A percentile compares a stretch with the other conserved stretches of the same genome.
Evolutionary conservation across 257 asterid species (phyloP).

Genomic region (Nicotiana obtusifolia): DNA sequence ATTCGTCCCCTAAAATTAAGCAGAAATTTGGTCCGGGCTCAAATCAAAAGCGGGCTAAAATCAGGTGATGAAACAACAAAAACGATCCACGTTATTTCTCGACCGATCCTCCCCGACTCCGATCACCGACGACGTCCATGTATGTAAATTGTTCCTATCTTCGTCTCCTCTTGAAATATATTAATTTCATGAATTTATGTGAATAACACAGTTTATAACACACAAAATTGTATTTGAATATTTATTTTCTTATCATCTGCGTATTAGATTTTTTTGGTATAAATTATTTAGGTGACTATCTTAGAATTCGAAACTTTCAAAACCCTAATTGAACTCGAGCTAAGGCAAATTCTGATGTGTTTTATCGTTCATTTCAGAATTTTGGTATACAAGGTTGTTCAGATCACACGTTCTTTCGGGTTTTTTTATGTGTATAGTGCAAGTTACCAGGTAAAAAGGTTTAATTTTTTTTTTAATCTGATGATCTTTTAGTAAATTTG

Average conservation of each 20-base stretch:
- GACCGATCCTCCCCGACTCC: conserved; percentile 39
- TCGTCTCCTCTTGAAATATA: neutral
- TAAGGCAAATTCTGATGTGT: conserved; percentile 23
- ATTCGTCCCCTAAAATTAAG: neutral
- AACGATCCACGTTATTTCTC: conserved; percentile 35
- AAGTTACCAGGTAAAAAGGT: conserved; percentile 22
- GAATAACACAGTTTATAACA: neutral
- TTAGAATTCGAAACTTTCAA: conserved; percentile 18
- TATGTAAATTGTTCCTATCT: conserved; percentile 15
- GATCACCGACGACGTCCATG: conserved; percentile 35
- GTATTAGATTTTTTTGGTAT: conserved; percentile 1
- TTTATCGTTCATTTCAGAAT: conserved; percentile 39
- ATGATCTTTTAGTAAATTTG: neutral
- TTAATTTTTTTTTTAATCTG: conserved; percentile 1
- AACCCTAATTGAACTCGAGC: conserved; percentile 68
- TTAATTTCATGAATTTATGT: conserved; percentile 1
- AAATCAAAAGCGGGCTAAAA: conserved; percentile 4
- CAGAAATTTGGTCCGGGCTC: neutral
- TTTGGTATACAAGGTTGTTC: conserved; percentile 32
- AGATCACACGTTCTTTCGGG: conserved; percentile 47
- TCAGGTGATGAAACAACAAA: neutral
- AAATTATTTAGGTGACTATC: conserved; percentile 1
- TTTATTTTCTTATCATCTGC: conserved; percentile 10
- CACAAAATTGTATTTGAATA: conserved; percentile 7
- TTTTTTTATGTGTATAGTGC: conserved; percentile 26